phyloP scores from a whole-genome alignment of 1,284 basidiomycete genomes.

The Apiotrichum mycotoxinovorans region DNA sequence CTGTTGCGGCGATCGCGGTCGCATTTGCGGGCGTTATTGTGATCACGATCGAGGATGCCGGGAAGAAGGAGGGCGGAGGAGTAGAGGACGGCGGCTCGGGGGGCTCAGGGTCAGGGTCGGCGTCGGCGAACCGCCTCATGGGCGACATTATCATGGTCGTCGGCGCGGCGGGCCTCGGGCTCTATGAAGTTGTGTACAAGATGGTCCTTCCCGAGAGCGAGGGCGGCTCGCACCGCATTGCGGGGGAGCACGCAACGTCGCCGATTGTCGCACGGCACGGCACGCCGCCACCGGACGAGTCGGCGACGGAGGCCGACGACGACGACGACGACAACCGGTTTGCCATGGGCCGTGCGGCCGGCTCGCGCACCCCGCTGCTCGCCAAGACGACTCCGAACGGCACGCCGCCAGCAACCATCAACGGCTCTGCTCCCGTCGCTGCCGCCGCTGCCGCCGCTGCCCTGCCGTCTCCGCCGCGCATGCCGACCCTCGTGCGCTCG shows the following conservation, averaged over 20 bases:
- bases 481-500: background rate
- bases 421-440: no score
- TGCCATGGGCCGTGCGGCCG: conserved; percentile 6
- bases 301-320: conserved; percentile 2
- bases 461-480: conserved; percentile 1
- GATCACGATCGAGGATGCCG: conserved; percentile 35
- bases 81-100: background rate
- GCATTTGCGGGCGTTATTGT: conserved; percentile 47
- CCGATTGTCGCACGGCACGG: background rate
- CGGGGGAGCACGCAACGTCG: background rate
- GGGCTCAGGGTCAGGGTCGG: no score
- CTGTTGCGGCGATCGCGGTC: conserved; percentile 39
- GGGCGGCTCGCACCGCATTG: conserved; percentile 22
- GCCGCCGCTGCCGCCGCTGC: background rate
- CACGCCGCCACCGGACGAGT: background rate
- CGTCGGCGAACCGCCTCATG: conserved; percentile 27
- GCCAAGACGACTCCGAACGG: background rate
- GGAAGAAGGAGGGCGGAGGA: conserved; percentile 16
- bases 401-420: background rate
- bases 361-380: conserved; percentile 8
- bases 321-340: conserved; percentile 14
- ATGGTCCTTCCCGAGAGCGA: conserved; percentile 46
- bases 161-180: conserved; percentile 44
- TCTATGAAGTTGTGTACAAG: conserved; percentile 52
- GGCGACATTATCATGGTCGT: conserved; percentile 49